Conservation (phyloP, 148 eudicot genomes). For the Mesembryanthemum crystallinum region DNA sequence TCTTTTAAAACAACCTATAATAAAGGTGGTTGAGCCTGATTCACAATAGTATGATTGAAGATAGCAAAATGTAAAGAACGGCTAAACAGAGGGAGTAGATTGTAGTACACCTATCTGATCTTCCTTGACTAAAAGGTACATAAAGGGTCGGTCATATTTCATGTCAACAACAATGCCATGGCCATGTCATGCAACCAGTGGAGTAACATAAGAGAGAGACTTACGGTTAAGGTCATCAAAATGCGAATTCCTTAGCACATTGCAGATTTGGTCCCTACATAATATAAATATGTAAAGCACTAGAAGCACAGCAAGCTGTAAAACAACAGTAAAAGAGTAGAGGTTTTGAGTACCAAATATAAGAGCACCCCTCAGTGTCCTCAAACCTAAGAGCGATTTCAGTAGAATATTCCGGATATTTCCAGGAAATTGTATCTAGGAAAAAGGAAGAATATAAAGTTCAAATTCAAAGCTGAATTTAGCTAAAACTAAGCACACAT, state of each 20-base stretch:
- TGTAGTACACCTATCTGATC: too few species aligned
- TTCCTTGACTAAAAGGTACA: too few species aligned
- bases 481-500: not conserved
- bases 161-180: too few species aligned
- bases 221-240: conserved; percentile 68
- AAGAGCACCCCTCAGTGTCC: conserved; percentile 84
- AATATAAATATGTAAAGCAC: conserved; percentile 16
- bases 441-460: conserved; percentile 1
- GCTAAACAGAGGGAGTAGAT: too few species aligned
- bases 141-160: too few species aligned
- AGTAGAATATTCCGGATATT: conserved; percentile 78
- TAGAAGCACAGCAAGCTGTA: not conserved
- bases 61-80: too few species aligned
- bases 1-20: too few species aligned
- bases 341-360: conserved; percentile 58
- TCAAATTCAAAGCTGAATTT: not conserved
- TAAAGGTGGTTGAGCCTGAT: too few species aligned
- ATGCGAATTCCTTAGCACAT: conserved; percentile 68
- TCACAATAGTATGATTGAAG: too few species aligned
- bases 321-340: not conserved
- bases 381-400: conserved; percentile 97
- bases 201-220: too few species aligned
- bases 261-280: conserved; percentile 89
- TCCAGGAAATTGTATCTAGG: conserved; percentile 98
- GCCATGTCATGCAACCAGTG: too few species aligned